Evolutionary conservation across 371 early-diverging fungal genomes (phyloP).

Genomic region (Rhizopus arrhizus): DNA sequence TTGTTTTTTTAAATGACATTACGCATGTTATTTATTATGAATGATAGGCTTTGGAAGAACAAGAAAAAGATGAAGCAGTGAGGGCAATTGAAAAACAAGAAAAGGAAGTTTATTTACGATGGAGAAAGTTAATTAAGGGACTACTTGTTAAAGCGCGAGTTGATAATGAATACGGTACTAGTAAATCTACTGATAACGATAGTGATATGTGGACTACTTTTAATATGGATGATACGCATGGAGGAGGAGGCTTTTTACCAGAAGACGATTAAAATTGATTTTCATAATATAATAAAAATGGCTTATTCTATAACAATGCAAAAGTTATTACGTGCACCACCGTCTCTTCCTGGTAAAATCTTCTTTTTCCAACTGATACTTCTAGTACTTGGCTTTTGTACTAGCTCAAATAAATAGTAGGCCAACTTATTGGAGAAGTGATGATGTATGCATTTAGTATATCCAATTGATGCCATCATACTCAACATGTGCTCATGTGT

Average conservation of each 20-base stretch:
- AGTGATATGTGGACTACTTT: slow-evolving; percentile 3
- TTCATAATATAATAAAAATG: neutral
- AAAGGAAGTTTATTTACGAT: slow-evolving; percentile 54
- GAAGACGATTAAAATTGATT: slow-evolving; percentile 3
- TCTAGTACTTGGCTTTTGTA: slow-evolving; percentile 11
- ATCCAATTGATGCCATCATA: slow-evolving; percentile 68
- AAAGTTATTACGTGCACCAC: slow-evolving; percentile 69
- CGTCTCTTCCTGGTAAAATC: slow-evolving; percentile 55
- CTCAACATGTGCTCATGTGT: slow-evolving; percentile 67
- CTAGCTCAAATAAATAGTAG: slow-evolving; percentile 67
- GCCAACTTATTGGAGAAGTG: slow-evolving; percentile 77
- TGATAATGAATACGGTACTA: slow-evolving; percentile 49
- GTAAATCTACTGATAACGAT: neutral
- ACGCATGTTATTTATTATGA: neutral
- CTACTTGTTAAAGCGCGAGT: slow-evolving; percentile 56
- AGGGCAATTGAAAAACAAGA: slow-evolving; percentile 54
- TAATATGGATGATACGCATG: neutral
- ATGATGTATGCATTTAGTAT: slow-evolving; percentile 55
- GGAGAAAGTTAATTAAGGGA: slow-evolving; percentile 64
- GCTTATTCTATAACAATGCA: slow-evolving; percentile 51
- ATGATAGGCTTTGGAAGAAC: slow-evolving; percentile 55
- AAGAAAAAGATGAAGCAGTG: slow-evolving; percentile 41
- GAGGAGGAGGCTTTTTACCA: slow-evolving; percentile 20
- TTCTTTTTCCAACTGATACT: slow-evolving; percentile 50
- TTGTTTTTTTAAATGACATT: neutral